phyloP scores from a whole-genome alignment of 1,284 basidiomycete species.

The Cyathus pygmaeus region DNA sequence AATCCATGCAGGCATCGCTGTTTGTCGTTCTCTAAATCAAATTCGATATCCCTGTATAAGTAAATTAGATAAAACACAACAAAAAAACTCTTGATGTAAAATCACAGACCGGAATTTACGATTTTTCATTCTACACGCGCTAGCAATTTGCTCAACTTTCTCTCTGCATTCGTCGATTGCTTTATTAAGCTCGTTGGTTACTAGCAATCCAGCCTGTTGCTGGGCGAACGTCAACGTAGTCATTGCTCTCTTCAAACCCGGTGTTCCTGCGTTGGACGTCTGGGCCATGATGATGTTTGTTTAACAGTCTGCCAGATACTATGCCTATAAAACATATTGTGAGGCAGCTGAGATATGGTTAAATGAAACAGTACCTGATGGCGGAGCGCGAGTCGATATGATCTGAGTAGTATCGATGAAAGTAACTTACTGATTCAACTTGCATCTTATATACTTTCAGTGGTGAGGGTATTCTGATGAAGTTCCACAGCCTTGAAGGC shows the following conservation, averaged over 20 bases:
- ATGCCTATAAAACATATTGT: no score
- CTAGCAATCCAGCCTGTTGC: slow-evolving; percentile 32
- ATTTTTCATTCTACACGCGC: slow-evolving; percentile 40
- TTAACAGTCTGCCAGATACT: no score
- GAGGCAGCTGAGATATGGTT: no score
- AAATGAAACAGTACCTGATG: no score
- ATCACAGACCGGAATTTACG: slow-evolving; percentile 41
- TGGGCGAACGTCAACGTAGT: slow-evolving; percentile 1
- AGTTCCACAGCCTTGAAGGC: no score
- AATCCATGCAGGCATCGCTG: slow-evolving; percentile 55
- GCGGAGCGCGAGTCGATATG: no score
- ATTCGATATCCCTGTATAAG: slow-evolving; percentile 56
- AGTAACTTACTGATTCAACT: no score
- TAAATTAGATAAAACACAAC: not conserved
- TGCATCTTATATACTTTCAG: no score
- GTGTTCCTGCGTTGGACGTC: not conserved
- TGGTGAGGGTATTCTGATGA: no score
- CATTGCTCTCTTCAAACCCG: not conserved
- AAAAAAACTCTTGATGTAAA: no score
- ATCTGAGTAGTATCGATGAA: no score
- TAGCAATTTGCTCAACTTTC: slow-evolving; percentile 45
- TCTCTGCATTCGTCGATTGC: slow-evolving; percentile 47
- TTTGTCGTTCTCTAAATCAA: slow-evolving; percentile 58
- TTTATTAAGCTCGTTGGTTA: slow-evolving; percentile 51
- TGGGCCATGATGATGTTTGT: not conserved